phyloP scores from a whole-genome alignment of 495 filamentous ascomycete genomes.

The Penicillium samsonianum region DNA sequence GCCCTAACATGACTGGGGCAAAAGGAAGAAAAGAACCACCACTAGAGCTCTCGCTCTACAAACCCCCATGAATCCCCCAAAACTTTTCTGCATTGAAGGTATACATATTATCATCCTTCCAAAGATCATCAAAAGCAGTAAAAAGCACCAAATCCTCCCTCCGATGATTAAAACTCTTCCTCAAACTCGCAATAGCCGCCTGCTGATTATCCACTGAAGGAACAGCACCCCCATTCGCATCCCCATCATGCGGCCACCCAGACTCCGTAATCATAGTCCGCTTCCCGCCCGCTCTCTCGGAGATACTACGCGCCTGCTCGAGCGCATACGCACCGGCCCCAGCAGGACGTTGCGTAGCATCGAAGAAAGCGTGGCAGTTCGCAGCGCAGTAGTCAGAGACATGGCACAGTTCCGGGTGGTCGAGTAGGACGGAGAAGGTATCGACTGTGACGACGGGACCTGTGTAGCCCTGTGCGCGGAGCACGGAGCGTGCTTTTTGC shows the following conservation, averaged over 20 bases:
- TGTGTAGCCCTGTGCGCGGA: conserved; percentile 64
- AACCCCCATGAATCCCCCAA: conserved; percentile 58
- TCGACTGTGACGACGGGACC: conserved; percentile 81
- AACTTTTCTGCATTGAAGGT: conserved; percentile 72
- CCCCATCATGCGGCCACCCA: conserved; percentile 76
- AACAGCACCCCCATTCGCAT: conserved; percentile 62
- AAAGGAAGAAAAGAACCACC: not conserved
- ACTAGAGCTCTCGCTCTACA: not conserved
- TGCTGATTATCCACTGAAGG: conserved; percentile 64
- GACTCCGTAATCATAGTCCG: conserved; percentile 68
- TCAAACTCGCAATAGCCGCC: conserved; percentile 63
- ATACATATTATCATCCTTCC: conserved; percentile 68
- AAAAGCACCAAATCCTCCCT: conserved; percentile 63
- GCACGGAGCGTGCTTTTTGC: conserved; percentile 50
- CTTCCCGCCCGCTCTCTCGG: conserved; percentile 53
- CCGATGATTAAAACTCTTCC: conserved; percentile 48
- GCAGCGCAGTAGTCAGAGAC: conserved; percentile 75
- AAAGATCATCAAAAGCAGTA: conserved; percentile 71
- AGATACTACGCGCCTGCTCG: conserved; percentile 53
- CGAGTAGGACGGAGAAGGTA: conserved; percentile 65
- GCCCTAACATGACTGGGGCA: not conserved
- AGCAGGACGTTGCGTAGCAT: conserved; percentile 55
- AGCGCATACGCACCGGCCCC: conserved; percentile 65
- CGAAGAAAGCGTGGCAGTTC: conserved; percentile 86
- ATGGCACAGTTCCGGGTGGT: conserved; percentile 69